Evolutionary conservation across 2,329 filamentous ascomycete species (phyloP).

Genomic region (Xylariaceae sp.): DNA sequence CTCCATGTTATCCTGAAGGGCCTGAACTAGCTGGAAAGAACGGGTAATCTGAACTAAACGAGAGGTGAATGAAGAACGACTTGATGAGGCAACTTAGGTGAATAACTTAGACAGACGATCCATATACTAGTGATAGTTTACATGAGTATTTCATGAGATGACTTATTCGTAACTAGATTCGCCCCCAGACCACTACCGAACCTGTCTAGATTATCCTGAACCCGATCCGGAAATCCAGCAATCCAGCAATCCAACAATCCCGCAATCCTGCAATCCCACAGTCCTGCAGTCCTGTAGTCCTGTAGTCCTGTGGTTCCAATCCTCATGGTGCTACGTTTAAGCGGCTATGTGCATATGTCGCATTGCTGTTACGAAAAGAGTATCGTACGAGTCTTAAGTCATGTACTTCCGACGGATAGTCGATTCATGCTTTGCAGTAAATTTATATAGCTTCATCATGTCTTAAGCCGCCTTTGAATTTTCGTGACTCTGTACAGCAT

Average conservation of each 20-base stretch:
- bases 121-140: not conserved
- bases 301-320: conserved; percentile 16
- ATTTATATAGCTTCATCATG: conserved; percentile 21
- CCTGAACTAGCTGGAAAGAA: not conserved
- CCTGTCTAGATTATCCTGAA: conserved; percentile 1
- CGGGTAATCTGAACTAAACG: not conserved
- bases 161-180: not conserved
- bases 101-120: conserved; percentile 8
- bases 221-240: conserved; percentile 14
- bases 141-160: not conserved
- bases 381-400: not conserved
- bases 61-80: not conserved
- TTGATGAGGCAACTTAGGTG: conserved; percentile 6
- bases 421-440: conserved; percentile 12
- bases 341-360: conserved; percentile 6
- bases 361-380: not conserved
- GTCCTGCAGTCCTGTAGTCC: conserved; percentile 21
- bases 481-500: not conserved
- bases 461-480: not conserved
- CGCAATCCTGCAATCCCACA: conserved; percentile 23
- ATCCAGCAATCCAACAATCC: conserved; percentile 20
- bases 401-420: not conserved
- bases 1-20: conserved; percentile 26
- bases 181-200: not conserved
- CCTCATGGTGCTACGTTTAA: conserved; percentile 8